Percentiles rank a stretch among this genome's conserved stretches.
phyloP scores from a whole-genome alignment of 1,284 basidiomycete species.

The Bondarzewia mesenterica region DNA sequence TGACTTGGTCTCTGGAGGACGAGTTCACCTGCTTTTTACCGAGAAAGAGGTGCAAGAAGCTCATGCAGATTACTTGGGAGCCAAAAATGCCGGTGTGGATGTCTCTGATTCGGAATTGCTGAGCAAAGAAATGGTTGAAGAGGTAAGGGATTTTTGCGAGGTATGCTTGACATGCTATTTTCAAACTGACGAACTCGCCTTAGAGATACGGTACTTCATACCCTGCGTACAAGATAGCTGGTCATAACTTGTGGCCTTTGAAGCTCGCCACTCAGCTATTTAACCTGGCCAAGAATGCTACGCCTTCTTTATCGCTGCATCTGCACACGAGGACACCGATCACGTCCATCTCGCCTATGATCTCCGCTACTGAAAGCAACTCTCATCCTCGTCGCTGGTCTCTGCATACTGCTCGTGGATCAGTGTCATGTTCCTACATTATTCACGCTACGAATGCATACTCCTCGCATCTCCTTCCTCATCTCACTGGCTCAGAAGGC shows the following conservation, averaged over 20 bases:
- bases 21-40: constrained; percentile 44
- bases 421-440: constrained; percentile 47
- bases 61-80: constrained; percentile 42
- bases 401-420: constrained; percentile 52
- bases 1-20: constrained; percentile 57
- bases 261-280: constrained; percentile 67
- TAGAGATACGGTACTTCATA: constrained; percentile 51
- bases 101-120: constrained; percentile 40
- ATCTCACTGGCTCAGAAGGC: constrained; percentile 40
- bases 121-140: constrained; percentile 35
- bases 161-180: constrained; percentile 6
- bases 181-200: too few species aligned
- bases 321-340: constrained; percentile 71
- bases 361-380: neutral
- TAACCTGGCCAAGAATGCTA: constrained; percentile 27
- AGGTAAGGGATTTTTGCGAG: constrained; percentile 28
- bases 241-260: constrained; percentile 69
- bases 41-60: constrained; percentile 31
- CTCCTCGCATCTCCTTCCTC: constrained; percentile 56
- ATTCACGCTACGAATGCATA: constrained; percentile 81
- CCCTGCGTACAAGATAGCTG: constrained; percentile 42
- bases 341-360: constrained; percentile 27
- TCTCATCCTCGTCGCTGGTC: constrained; percentile 31
- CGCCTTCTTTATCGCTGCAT: constrained; percentile 31
- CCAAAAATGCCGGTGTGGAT: constrained; percentile 43